A percentile compares a stretch with the other conserved stretches of the same genome.
Conservation (phyloP, 2,329 filamentous ascomycete species). For the Penicillium sp. region DNA sequence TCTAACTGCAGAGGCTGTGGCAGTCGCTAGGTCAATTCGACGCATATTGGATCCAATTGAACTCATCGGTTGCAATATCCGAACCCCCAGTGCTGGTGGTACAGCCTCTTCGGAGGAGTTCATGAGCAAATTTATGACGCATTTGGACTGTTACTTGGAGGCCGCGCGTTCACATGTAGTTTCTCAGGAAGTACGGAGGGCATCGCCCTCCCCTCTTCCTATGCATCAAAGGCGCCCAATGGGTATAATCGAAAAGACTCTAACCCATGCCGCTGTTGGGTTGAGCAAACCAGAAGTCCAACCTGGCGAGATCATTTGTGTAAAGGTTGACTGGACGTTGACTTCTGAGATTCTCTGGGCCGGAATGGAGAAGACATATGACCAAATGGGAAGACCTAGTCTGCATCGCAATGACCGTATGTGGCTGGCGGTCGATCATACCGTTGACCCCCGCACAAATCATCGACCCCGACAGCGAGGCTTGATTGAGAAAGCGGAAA, state of each 20-base stretch:
- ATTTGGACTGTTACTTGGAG: conserved; percentile 1
- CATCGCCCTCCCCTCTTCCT: background rate
- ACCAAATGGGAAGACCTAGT: conserved; percentile 42
- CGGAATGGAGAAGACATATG: conserved; percentile 45
- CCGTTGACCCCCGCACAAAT: conserved; percentile 44
- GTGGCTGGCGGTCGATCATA: conserved; percentile 52
- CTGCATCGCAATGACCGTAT: conserved; percentile 52
- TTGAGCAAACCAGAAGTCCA: conserved; percentile 33
- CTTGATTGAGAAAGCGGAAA: conserved; percentile 17
- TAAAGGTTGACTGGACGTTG: conserved; percentile 48
- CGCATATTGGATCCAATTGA: conserved; percentile 10
- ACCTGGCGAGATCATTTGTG: conserved; percentile 40
- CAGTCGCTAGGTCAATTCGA: conserved; percentile 5
- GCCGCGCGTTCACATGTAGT: background rate
- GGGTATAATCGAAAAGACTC: conserved; percentile 47
- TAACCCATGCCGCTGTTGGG: conserved; percentile 41
- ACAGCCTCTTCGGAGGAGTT: background rate
- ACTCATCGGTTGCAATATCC: conserved; percentile 9
- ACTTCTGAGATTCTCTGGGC: conserved; percentile 41
- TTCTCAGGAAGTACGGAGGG: background rate
- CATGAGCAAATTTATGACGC: background rate
- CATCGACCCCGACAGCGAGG: background rate
- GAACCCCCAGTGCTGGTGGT: conserved; percentile 2
- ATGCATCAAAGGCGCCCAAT: conserved; percentile 26
- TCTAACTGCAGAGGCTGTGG: conserved; percentile 3